These are phyloP conservation scores for Eucalyptus virginea DNA, from an alignment of 345 rosid genomes.

Conservation along the genomic window DNA sequence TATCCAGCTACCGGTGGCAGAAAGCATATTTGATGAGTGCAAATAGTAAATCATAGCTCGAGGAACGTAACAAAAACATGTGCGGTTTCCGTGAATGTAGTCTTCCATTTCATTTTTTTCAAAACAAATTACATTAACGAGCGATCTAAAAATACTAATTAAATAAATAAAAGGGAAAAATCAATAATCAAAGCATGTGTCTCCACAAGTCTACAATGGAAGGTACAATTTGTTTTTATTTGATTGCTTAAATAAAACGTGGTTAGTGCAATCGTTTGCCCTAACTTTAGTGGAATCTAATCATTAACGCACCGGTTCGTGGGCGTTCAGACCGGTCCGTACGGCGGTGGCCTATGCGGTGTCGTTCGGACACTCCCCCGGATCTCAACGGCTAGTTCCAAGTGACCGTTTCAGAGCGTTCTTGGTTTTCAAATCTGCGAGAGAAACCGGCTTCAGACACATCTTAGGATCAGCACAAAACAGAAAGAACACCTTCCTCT, in stretches of 20 bases:
- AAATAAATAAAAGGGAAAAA: background rate
- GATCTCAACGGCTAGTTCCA: constrained; percentile 40
- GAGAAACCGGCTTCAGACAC: background rate
- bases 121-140: background rate
- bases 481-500: background rate
- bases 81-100: background rate
- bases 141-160: background rate
- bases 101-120: background rate
- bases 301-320: background rate
- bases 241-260: background rate
- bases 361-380: background rate
- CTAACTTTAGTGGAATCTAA: background rate
- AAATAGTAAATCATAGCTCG: background rate
- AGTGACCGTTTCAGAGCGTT: constrained; percentile 22
- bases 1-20: background rate
- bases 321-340: background rate
- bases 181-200: background rate
- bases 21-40: background rate
- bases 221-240: background rate
- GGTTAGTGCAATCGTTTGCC: background rate
- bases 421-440: constrained; percentile 2
- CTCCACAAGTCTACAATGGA: background rate
- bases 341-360: background rate
- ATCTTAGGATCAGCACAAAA: background rate
- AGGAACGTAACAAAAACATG: background rate